These are phyloP conservation scores for Aleurites moluccanus DNA, from an alignment of 441 rosid species.

Conservation along the genomic window DNA sequence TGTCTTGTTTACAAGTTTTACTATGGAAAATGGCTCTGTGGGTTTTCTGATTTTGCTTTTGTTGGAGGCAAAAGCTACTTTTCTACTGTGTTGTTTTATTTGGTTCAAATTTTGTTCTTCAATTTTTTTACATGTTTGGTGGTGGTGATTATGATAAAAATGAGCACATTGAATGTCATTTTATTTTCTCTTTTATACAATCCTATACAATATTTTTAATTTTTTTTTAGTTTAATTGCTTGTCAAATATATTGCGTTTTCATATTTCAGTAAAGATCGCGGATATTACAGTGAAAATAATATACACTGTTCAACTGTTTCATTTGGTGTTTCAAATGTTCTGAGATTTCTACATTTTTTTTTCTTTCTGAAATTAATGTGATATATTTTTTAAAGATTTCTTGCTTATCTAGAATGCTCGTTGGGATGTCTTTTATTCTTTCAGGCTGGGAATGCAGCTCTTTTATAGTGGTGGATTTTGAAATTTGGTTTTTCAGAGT, in stretches of 20 bases:
- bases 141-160: no score
- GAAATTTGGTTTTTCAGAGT: constrained; percentile 28
- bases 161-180: background rate
- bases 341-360: no score
- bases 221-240: background rate
- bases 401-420: background rate
- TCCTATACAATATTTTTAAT: background rate
- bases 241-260: background rate
- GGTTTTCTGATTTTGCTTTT: constrained; percentile 9
- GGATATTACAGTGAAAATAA: background rate
- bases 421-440: constrained; percentile 18
- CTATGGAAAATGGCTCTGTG: background rate
- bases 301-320: background rate
- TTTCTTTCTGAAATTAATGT: background rate
- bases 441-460: constrained; percentile 30
- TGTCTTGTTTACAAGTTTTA: background rate
- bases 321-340: constrained; percentile 5
- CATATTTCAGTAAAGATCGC: background rate
- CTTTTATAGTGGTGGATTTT: constrained; percentile 15
- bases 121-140: background rate
- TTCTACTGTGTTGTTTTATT: background rate
- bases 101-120: no score
- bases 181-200: no score
- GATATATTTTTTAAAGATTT: background rate
- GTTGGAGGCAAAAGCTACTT: background rate